Base-by-base conservation (phyloP, 441 rosid species). In the Adansonia madagascariensis region DNA sequence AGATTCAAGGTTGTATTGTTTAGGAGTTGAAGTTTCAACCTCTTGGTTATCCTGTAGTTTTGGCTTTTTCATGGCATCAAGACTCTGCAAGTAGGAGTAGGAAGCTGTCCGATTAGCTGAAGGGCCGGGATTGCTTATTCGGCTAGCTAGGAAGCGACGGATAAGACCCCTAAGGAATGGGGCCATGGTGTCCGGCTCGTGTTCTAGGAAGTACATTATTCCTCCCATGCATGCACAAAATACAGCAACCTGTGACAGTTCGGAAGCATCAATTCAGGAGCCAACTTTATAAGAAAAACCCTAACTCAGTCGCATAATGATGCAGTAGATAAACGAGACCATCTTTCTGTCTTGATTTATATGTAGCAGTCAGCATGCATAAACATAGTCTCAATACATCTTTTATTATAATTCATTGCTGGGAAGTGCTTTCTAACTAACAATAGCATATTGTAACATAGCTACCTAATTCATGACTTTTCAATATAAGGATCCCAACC, bases 141-240 rank as follows among this genome's bases (percentile, higher is more conserved):
- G 90, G 85, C 99, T 97, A 22, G 98, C 92, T 57, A 97, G 92
- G 86, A 97, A 94, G 75, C 99, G 95, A 15, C 92, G 95, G 78
- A 96, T 92, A 59, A 96, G 85, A 73, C 96, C 91, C 82, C 98
- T 87, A 53, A 96, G 91, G 76, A 94, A 92, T 41, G 99, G 97
- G 73, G 99, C 90, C 98, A 96, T 87, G 10, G 99, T 96, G 76
- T 91, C 94, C 0, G 99, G 99, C 69, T 96, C 98, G 66, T 94
- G 75, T 81, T 96, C 98, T 75, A 94, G 84, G 84, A 87, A 94
- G 83, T 96, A 96, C 99, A 94, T 96, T 44, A 96, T 85, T 84
- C 98, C 98, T 84, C 99, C 99, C 97, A 96, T 96, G 84, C 98
- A 96, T 20, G 92, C 96, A 84, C 97, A 92, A 77, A 94, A 96